phyloP scores from a whole-genome alignment of 805 yeast species.

The Yamadazyma kitorensis region DNA sequence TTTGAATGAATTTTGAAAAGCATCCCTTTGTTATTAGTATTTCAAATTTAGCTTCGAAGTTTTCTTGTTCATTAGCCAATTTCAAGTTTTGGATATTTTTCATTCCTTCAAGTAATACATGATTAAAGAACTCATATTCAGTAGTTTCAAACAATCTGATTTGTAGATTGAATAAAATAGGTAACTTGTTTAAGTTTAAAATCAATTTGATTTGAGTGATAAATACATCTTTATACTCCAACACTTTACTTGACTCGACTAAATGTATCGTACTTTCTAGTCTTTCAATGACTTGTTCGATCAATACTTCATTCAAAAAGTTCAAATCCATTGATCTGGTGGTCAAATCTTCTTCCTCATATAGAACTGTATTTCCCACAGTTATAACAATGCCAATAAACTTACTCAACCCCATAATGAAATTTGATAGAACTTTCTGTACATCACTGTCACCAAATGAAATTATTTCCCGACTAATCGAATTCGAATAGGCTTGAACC shows the following conservation, averaged over 20 bases:
- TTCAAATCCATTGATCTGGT: constrained; percentile 57
- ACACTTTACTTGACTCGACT: constrained; percentile 15
- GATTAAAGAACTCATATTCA: constrained; percentile 9
- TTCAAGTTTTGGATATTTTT: constrained; percentile 8
- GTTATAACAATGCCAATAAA: constrained; percentile 47
- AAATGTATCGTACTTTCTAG: constrained; percentile 31
- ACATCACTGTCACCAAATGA: constrained; percentile 19
- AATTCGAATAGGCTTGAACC: constrained; percentile 37
- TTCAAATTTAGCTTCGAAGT: constrained; percentile 4
- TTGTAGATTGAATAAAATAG: constrained; percentile 7
- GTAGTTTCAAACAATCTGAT: constrained; percentile 8
- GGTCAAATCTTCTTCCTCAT: constrained; percentile 75
- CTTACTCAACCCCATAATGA: constrained; percentile 51
- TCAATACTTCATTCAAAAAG: constrained; percentile 24
- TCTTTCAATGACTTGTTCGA: constrained; percentile 21
- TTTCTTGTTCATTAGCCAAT: background rate
- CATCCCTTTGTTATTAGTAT: constrained; percentile 18
- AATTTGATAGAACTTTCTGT: constrained; percentile 50
- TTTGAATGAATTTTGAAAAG: constrained; percentile 36
- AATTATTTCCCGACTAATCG: constrained; percentile 7
- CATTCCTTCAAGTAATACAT: constrained; percentile 18
- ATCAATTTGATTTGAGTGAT: constrained; percentile 26
- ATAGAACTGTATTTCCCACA: constrained; percentile 57
- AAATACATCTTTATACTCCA: constrained; percentile 12
- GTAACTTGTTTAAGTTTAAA: constrained; percentile 22